phyloP scores from a whole-genome alignment of 2,329 filamentous ascomycete species.

The Colletotrichum eleusines region DNA sequence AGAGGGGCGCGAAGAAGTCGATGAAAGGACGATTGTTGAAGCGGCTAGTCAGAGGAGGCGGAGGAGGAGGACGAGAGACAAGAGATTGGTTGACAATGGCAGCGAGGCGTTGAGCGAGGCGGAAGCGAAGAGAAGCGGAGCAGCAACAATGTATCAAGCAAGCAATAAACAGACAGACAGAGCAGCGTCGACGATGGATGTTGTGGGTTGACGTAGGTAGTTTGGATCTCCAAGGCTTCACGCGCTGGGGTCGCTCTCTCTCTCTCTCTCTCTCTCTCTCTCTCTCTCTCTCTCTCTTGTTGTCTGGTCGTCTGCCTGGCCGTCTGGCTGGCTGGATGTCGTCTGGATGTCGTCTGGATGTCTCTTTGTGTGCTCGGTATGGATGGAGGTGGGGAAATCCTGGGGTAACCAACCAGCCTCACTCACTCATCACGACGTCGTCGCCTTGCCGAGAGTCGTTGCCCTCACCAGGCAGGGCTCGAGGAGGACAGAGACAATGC shows the following conservation, averaged over 20 bases:
- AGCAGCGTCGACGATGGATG: neutral
- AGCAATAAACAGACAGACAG: neutral
- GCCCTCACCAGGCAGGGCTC: no score
- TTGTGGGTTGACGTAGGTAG: constrained; percentile 36
- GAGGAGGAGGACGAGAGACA: neutral
- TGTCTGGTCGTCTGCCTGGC: no score
- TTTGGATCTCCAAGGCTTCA: constrained; percentile 31
- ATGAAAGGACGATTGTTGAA: constrained; percentile 20
- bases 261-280: neutral
- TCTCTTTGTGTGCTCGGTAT: neutral
- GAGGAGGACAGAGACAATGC: neutral
- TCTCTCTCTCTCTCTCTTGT: no score
- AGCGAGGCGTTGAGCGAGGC: neutral
- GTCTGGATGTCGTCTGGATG: neutral
- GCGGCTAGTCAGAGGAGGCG: neutral
- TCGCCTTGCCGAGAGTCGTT: constrained; percentile 15
- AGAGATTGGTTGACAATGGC: neutral
- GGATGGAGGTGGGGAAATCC: constrained; percentile 38
- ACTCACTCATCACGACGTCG: constrained; percentile 7
- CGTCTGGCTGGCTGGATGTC: neutral
- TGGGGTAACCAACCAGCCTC: constrained; percentile 24
- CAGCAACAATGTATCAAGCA: neutral
- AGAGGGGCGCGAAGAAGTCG: constrained; percentile 1
- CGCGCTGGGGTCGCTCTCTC: constrained; percentile 1
- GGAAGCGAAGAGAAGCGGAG: neutral